Conservation (phyloP, 1,284 basidiomycete genomes). For the Fomes fomentarius region DNA sequence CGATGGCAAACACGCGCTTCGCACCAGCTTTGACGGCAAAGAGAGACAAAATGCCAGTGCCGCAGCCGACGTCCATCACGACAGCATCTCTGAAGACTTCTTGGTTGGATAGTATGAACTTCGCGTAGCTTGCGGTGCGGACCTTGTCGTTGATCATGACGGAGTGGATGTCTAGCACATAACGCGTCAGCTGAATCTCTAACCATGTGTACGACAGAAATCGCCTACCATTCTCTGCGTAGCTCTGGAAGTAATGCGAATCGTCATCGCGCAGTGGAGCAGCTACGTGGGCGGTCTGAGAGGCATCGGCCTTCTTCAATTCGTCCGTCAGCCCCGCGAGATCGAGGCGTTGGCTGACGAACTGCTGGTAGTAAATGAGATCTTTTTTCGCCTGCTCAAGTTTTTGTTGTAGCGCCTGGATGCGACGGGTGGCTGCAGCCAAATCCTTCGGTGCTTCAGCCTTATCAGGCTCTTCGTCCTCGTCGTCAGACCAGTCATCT, state of each 20-base stretch:
- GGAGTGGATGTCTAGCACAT: conserved; percentile 74
- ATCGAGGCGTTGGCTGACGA: conserved; percentile 57
- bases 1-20: conserved; percentile 91
- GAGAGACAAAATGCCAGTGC: conserved; percentile 91
- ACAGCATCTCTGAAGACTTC: conserved; percentile 82
- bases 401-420: conserved; percentile 56
- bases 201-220: background rate
- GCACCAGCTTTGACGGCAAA: conserved; percentile 94
- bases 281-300: conserved; percentile 29
- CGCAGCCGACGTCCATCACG: conserved; percentile 96
- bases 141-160: conserved; percentile 89
- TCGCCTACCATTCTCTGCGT: conserved; percentile 83
- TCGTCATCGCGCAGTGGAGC: conserved; percentile 74
- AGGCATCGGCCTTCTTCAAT: conserved; percentile 41
- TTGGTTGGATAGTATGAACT: conserved; percentile 89
- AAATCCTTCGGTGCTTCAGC: conserved; percentile 32
- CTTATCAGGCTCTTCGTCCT: conserved; percentile 36
- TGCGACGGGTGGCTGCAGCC: conserved; percentile 44
- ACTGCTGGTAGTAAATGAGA: conserved; percentile 58
- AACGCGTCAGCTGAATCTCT: too few relatives aligned
- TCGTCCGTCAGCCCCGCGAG: conserved; percentile 46
- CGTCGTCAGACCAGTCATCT: conserved; percentile 80
- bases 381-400: conserved; percentile 55
- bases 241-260: conserved; percentile 93
- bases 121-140: conserved; percentile 91